Evolutionary conservation across 208 protist genomes (phyloP).

Genomic region (Crithidia fasciculata): DNA sequence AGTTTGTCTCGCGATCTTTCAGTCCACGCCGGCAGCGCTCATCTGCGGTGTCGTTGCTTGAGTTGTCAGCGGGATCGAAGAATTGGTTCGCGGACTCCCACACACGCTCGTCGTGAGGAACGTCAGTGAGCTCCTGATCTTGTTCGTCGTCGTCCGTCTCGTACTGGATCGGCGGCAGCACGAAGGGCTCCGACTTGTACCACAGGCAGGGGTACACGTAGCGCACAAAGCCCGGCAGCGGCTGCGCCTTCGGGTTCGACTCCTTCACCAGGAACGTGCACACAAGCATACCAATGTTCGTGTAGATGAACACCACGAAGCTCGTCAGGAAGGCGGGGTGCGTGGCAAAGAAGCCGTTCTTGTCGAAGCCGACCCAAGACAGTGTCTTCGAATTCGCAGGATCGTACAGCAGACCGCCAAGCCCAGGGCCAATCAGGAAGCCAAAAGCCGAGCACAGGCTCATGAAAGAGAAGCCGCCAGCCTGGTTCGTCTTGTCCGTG

Average conservation of each 20-base stretch:
- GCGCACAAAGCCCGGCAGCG: slow-evolving; percentile 38
- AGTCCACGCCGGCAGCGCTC: neutral
- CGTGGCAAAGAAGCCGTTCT: slow-evolving; percentile 45
- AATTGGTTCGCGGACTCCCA: too few relatives aligned
- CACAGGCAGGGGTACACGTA: slow-evolving; percentile 34
- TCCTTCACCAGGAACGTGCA: slow-evolving; percentile 67
- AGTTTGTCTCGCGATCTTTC: neutral
- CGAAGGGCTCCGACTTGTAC: slow-evolving; percentile 33
- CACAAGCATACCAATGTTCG: slow-evolving; percentile 52
- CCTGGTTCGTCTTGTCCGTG: slow-evolving; percentile 68
- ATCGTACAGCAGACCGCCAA: slow-evolving; percentile 76
- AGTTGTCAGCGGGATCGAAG: neutral
- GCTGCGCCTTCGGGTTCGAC: slow-evolving; percentile 61
- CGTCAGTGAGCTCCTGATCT: slow-evolving; percentile 9
- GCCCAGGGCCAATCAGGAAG: slow-evolving; percentile 55
- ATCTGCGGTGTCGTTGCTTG: neutral
- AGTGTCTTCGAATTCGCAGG: slow-evolving; percentile 35
- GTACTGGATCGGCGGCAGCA: slow-evolving; percentile 25
- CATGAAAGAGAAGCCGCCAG: slow-evolving; percentile 95
- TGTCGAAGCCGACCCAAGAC: slow-evolving; percentile 36
- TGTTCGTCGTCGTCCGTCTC: slow-evolving; percentile 29
- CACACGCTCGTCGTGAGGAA: too few relatives aligned
- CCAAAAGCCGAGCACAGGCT: slow-evolving; percentile 86
- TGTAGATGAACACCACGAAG: slow-evolving; percentile 59
- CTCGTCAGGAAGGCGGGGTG: slow-evolving; percentile 62